Conservation (phyloP, 1,284 basidiomycete species). For the Rhodofomes roseus region DNA sequence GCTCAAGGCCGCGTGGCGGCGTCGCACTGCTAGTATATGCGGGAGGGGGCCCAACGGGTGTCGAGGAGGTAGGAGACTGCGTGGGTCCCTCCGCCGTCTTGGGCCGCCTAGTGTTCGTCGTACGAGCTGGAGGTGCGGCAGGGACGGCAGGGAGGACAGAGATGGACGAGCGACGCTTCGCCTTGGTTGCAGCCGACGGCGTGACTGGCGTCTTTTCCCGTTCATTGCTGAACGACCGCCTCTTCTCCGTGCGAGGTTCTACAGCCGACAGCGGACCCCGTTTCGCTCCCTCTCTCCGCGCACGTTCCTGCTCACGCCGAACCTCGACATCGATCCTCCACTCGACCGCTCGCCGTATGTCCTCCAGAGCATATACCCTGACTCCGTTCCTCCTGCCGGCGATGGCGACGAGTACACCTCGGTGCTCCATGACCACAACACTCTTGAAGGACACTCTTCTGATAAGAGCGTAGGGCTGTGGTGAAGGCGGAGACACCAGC, state of each 20-base stretch:
- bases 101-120: conserved; percentile 15
- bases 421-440: conserved; percentile 85
- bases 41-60: conserved; percentile 49
- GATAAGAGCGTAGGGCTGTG: conserved; percentile 74
- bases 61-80: conserved; percentile 23
- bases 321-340: conserved; percentile 82
- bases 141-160: conserved; percentile 19
- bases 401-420: conserved; percentile 79
- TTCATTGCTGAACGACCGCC: conserved; percentile 28
- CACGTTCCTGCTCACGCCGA: conserved; percentile 65
- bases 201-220: conserved; percentile 35
- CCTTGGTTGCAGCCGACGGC: conserved; percentile 17
- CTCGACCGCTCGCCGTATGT: conserved; percentile 77
- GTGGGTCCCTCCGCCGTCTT: conserved; percentile 21
- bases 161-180: conserved; percentile 22
- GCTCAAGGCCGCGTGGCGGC: conserved; percentile 19
- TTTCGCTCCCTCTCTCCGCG: conserved; percentile 62
- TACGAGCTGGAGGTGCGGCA: conserved; percentile 13
- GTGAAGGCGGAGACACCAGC: conserved; percentile 63
- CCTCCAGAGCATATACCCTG: conserved; percentile 79
- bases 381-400: conserved; percentile 80
- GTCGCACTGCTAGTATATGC: conserved; percentile 41
- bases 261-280: conserved; percentile 28
- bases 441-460: conserved; percentile 76
- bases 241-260: conserved; percentile 19